These are phyloP conservation scores for Solidago caesia DNA, from an alignment of 129 eudicot genomes.

Conservation along the genomic window DNA sequence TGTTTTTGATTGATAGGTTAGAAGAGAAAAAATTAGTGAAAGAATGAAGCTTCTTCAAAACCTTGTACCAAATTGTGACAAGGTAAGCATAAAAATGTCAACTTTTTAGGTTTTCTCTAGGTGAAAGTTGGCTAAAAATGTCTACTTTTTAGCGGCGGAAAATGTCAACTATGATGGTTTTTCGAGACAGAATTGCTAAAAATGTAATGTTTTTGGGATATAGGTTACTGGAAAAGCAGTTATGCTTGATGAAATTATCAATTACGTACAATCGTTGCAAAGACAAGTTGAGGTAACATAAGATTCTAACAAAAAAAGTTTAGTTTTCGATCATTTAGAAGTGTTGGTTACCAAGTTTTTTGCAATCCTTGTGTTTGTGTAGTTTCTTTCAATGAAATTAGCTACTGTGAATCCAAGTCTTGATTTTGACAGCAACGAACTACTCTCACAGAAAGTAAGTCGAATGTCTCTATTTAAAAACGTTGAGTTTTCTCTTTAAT, in stretches of 20 bases:
- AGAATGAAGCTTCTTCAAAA: constrained; percentile 96
- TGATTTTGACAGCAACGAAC: constrained; percentile 46
- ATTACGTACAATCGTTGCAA: constrained; percentile 89
- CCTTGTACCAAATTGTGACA: constrained; percentile 95
- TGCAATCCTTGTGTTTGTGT: constrained; percentile 8
- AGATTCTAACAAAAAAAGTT: neutral
- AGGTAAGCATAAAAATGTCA: constrained; percentile 45
- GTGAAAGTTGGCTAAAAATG: neutral
- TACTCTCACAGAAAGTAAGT: constrained; percentile 61
- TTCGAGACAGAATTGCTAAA: neutral
- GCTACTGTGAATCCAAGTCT: constrained; percentile 76
- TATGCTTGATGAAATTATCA: constrained; percentile 95
- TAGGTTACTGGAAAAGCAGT: constrained; percentile 95
- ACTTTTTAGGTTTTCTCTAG: neutral
- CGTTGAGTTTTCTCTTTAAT: neutral
- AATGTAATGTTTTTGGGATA: neutral
- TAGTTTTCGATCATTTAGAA: neutral
- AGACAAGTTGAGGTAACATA: constrained; percentile 88
- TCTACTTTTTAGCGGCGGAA: neutral
- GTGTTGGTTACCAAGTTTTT: neutral
- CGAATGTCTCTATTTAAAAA: neutral
- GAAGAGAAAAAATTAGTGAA: constrained; percentile 87
- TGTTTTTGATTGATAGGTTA: constrained; percentile 46
- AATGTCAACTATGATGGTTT: neutral
- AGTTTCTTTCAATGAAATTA: constrained; percentile 92